A percentile compares a stretch with the other conserved stretches of the same genome.
Evolutionary conservation across 2,329 filamentous ascomycete genomes (phyloP).

Genomic region (Colletotrichum spinosum): DNA sequence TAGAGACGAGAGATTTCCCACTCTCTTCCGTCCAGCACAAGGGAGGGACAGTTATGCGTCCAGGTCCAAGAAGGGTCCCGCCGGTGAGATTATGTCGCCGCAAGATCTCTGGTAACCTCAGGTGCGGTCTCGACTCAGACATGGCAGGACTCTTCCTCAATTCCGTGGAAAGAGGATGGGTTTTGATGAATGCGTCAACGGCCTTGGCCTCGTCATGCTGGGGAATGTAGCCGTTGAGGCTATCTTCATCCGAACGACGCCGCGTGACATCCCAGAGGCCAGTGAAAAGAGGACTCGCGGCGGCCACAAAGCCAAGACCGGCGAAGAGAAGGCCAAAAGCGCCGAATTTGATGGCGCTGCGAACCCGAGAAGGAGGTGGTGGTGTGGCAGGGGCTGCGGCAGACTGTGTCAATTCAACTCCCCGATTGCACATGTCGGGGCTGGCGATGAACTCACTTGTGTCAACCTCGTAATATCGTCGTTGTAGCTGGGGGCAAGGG

Average conservation of each 20-base stretch:
- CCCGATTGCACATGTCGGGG: too few species aligned
- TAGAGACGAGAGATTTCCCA: slow-evolving; percentile 76
- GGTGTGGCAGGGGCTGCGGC: background rate
- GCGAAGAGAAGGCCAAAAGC: slow-evolving; percentile 54
- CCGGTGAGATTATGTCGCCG: slow-evolving; percentile 83
- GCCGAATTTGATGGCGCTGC: slow-evolving; percentile 28
- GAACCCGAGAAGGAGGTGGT: slow-evolving; percentile 19
- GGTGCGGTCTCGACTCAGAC: slow-evolving; percentile 83
- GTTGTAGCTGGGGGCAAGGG: too few species aligned
- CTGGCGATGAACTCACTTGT: too few species aligned
- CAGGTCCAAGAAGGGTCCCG: slow-evolving; percentile 80
- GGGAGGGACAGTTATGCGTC: slow-evolving; percentile 84
- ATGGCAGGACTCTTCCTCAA: slow-evolving; percentile 76
- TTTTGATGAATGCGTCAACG: slow-evolving; percentile 80
- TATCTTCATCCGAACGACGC: slow-evolving; percentile 72
- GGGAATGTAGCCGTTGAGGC: slow-evolving; percentile 73
- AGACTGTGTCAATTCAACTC: too few species aligned
- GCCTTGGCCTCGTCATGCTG: slow-evolving; percentile 64
- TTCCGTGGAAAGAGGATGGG: slow-evolving; percentile 77
- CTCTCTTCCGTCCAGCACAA: slow-evolving; percentile 79
- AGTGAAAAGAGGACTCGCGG: slow-evolving; percentile 62
- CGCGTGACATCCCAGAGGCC: slow-evolving; percentile 29
- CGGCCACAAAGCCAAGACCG: slow-evolving; percentile 66
- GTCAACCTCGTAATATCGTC: too few species aligned
- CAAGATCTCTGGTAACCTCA: slow-evolving; percentile 82